Base-by-base conservation (phyloP, 352 stramenopile species). In the Globisporangium recalcitrans region DNA sequence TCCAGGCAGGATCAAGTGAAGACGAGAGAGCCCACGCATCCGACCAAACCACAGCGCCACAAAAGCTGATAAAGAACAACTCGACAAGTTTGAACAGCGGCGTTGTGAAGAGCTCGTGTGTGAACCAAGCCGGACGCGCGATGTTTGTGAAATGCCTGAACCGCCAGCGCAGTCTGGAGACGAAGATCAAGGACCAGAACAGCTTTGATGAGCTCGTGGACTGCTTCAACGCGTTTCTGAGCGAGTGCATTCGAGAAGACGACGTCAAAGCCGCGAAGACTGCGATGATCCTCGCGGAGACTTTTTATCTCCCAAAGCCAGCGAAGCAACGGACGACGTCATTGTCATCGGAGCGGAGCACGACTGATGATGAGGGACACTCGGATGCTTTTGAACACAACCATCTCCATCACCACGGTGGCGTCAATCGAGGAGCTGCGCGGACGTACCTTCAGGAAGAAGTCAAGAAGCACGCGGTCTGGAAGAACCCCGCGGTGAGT, bases 251-350 rank as follows among this genome's bases (percentile, higher is more conserved):
- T 19, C 78, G 69, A 32, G 75, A 93, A 58, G 82, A 91, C 51
- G 83, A 95, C 59, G 77, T 92, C 46, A 93, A 93, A 61, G 82
- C 84, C 2, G 83, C 85, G 48, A 95, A 95, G 71, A 95, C 83
- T 1, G 85, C 85, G 31, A 95, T 95, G 82, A 95, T 95, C 40
- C 72, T 95, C 26, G 81, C 85, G 1, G 85, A 92, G 52, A 95
- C 85, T 1, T 95, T 95, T 49, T 95, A 93, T 47, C 53, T 77
- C 1, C 63, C 71, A 11, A 70, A 57, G 49, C 55, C 13, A n/a
- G 16, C 57, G 11, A 62, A 16, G 38, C 26, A 42, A 26, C 24
- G 26, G 8, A 3, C 24, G 51, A 64, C 34, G 52, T 21, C 64
- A 71, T 24, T 60, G 65, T 31, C 42, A 49, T 47, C 22, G 4